Percentiles rank a stretch among this genome's conserved stretches.
These are phyloP conservation scores for Rhizophlyctis rosea DNA, from an alignment of 192 early-diverging fungal genomes.

Conservation along the genomic window DNA sequence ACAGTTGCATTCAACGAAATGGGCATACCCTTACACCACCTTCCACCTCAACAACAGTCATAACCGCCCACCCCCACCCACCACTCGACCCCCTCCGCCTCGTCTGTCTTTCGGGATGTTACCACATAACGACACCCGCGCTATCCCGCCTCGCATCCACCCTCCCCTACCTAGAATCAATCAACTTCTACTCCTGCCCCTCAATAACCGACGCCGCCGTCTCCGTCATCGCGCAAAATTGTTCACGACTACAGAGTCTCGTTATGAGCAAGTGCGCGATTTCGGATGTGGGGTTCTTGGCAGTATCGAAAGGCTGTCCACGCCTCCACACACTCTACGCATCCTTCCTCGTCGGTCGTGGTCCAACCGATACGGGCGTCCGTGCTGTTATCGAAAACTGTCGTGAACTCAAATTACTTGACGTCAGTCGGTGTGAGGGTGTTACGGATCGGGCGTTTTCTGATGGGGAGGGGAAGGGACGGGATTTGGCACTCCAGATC, in stretches of 20 bases:
- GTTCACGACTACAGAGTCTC: conserved; percentile 19
- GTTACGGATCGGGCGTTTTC: conserved; percentile 26
- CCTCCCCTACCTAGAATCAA: conserved; percentile 27
- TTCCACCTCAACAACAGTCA: too few species aligned
- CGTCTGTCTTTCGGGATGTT: conserved; percentile 32
- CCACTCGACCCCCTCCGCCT: too few species aligned
- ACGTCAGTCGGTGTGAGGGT: conserved; percentile 20
- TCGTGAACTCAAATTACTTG: conserved; percentile 20
- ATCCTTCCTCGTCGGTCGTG: conserved; percentile 15
- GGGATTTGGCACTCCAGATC: conserved; percentile 21
- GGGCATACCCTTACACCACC: too few species aligned
- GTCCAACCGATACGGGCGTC: conserved; percentile 22
- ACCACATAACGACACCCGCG: conserved; percentile 9
- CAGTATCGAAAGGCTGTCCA: conserved; percentile 14
- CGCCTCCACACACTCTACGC: conserved; percentile 27
- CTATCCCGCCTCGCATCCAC: conserved; percentile 11
- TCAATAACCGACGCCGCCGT: conserved; percentile 19
- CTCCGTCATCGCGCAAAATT: conserved; percentile 3
- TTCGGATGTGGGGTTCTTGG: conserved; percentile 12
- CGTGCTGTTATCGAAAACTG: conserved; percentile 13
- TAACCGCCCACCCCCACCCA: too few species aligned
- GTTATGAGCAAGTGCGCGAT: conserved; percentile 24
- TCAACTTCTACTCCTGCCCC: conserved; percentile 30
- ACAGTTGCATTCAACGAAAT: too few species aligned
- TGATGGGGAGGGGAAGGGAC: neutral